phyloP scores from a whole-genome alignment of 768 basidiomycete genomes.

The Boletus eberwhitei region DNA sequence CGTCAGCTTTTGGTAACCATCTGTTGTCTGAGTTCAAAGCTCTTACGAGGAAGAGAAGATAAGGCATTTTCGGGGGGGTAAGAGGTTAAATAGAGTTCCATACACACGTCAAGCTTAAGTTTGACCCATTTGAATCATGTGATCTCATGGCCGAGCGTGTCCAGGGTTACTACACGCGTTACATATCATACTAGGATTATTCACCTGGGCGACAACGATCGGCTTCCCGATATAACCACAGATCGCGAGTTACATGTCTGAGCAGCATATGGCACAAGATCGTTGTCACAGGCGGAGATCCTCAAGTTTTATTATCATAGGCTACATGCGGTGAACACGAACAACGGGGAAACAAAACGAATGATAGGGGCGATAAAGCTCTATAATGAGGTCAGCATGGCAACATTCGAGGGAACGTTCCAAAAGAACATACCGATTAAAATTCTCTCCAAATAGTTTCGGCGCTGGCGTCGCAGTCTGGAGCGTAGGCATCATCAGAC shows the following conservation, averaged over 20 bases:
- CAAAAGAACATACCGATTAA: slow-evolving; percentile 17
- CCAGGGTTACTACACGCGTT: background rate
- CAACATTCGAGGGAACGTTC: background rate
- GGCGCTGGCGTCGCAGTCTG: slow-evolving; percentile 24
- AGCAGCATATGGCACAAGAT: background rate
- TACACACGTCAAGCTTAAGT: slow-evolving; percentile 22
- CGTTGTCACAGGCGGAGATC: slow-evolving; percentile 8
- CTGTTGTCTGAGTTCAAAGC: slow-evolving; percentile 18
- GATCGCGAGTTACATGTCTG: background rate
- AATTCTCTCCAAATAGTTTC: slow-evolving; percentile 34
- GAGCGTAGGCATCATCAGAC: slow-evolving; percentile 29
- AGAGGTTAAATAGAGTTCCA: slow-evolving; percentile 19
- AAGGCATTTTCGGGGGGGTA: background rate
- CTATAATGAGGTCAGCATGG: background rate
- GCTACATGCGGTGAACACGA: slow-evolving; percentile 20
- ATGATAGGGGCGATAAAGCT: slow-evolving; percentile 1
- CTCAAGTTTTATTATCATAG: slow-evolving; percentile 5
- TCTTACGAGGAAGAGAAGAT: background rate
- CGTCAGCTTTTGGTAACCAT: slow-evolving; percentile 6
- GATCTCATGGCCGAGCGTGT: background rate
- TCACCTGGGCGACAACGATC: slow-evolving; percentile 1
- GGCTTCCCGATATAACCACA: slow-evolving; percentile 1
- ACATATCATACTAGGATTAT: background rate
- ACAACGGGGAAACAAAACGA: slow-evolving; percentile 7
- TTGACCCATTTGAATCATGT: slow-evolving; percentile 13